Conservation (phyloP, 2,329 filamentous ascomycete genomes). For the Chaetomiaceae sp. region DNA sequence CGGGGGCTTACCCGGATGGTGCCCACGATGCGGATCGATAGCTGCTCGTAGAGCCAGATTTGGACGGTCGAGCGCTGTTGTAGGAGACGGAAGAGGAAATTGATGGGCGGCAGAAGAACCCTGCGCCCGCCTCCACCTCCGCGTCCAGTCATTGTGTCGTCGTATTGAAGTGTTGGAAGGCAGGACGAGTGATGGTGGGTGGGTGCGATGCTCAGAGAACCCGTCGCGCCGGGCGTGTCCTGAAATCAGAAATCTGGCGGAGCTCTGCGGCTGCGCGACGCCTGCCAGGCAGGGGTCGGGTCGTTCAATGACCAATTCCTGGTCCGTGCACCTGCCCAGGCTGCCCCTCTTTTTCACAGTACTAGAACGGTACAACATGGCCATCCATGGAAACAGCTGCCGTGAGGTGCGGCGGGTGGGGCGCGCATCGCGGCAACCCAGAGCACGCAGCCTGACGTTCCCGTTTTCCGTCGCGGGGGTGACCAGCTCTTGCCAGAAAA, state of each 20-base stretch:
- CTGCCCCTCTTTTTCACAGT: slow-evolving; percentile 17
- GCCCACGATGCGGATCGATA: slow-evolving; percentile 88
- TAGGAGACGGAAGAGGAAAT: slow-evolving; percentile 31
- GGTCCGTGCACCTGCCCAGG: slow-evolving; percentile 19
- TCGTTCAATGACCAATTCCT: no score
- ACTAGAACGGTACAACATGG: no score
- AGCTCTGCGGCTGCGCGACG: slow-evolving; percentile 7
- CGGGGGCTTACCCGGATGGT: slow-evolving; percentile 70
- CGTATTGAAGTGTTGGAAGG: slow-evolving; percentile 4
- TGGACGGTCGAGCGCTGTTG: slow-evolving; percentile 73
- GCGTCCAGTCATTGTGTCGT: slow-evolving; percentile 49
- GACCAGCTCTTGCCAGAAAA: slow-evolving; percentile 1
- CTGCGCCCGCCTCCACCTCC: slow-evolving; percentile 54
- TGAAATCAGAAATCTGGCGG: slow-evolving; percentile 18
- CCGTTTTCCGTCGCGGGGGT: slow-evolving; percentile 6
- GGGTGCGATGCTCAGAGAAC: not conserved
- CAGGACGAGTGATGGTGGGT: not conserved
- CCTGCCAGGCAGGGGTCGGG: not conserved
- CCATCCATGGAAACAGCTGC: no score
- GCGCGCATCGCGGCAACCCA: slow-evolving; percentile 14
- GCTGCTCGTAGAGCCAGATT: slow-evolving; percentile 96
- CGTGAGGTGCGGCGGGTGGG: no score
- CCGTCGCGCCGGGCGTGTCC: slow-evolving; percentile 16
- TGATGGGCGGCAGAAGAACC: slow-evolving; percentile 53
- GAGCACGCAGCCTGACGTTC: slow-evolving; percentile 21